phyloP scores from a whole-genome alignment of 1,139 yeast genomes.

The Yamadazyma sp. region DNA sequence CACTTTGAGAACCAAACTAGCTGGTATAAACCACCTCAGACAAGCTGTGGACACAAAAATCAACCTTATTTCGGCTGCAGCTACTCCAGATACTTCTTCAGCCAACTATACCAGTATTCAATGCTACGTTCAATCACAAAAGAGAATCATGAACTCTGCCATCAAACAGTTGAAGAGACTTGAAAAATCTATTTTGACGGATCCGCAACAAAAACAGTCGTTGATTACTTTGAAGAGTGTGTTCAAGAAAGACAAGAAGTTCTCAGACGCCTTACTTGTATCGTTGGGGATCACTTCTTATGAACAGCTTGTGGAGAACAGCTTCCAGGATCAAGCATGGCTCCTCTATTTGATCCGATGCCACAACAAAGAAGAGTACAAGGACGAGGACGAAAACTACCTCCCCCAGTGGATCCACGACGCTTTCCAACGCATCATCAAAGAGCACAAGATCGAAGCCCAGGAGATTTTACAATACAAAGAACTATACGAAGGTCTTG shows the following conservation, averaged over 20 bases:
- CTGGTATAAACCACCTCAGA: constrained; percentile 58
- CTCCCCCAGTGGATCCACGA: constrained; percentile 55
- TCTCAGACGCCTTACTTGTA: constrained; percentile 55
- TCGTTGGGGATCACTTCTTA: constrained; percentile 57
- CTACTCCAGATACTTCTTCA: constrained; percentile 9
- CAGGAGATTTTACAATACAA: constrained; percentile 57
- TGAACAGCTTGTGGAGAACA: constrained; percentile 47
- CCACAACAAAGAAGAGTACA: constrained; percentile 45
- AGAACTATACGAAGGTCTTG: constrained; percentile 53
- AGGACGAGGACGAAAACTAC: constrained; percentile 29
- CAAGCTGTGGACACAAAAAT: constrained; percentile 51
- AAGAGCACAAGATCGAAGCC: constrained; percentile 30
- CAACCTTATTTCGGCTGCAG: constrained; percentile 25
- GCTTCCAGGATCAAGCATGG: constrained; percentile 59
- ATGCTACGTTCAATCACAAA: constrained; percentile 45
- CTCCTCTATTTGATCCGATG: constrained; percentile 63
- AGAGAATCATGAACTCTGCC: constrained; percentile 41
- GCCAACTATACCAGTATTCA: constrained; percentile 26
- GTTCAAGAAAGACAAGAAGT: constrained; percentile 53
- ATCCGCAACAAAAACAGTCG: constrained; percentile 37
- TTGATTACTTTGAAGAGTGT: constrained; percentile 55
- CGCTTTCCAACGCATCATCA: constrained; percentile 41
- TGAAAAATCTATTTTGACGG: constrained; percentile 52
- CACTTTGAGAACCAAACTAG: constrained; percentile 54
- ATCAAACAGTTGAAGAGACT: constrained; percentile 46